A percentile compares a stretch with the other conserved stretches of the same genome.
Evolutionary conservation across 176 grass and related monocot genomes (phyloP).

Genomic region (Otatea glauca): DNA sequence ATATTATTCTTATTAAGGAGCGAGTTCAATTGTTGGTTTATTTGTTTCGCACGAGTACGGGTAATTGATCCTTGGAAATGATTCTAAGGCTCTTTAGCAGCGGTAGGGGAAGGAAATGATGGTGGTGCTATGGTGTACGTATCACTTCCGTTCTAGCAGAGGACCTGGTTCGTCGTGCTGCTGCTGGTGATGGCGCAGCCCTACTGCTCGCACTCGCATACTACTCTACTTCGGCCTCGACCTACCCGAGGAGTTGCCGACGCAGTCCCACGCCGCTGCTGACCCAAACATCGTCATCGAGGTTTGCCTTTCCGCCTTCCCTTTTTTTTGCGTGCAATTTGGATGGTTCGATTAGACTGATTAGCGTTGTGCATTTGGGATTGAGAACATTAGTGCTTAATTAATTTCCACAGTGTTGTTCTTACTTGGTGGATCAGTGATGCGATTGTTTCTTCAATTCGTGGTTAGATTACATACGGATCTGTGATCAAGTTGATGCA

Average conservation of each 20-base stretch:
- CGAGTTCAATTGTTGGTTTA: too few relatives aligned
- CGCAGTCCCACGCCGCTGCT: conserved; percentile 51
- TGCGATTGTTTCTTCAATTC: conserved; percentile 18
- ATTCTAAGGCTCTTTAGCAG: too few relatives aligned
- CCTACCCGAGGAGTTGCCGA: conserved; percentile 57
- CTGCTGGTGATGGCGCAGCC: conserved; percentile 74
- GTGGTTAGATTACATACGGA: conserved; percentile 72
- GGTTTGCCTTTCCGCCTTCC: conserved; percentile 40
- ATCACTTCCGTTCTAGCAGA: conserved; percentile 82
- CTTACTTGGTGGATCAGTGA: conserved; percentile 27
- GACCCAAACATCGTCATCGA: conserved; percentile 51
- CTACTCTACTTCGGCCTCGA: conserved; percentile 75
- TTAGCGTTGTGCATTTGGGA: background rate
- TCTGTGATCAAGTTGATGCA: conserved; percentile 74
- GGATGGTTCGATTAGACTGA: background rate
- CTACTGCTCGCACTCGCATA: conserved; percentile 61
- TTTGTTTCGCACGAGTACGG: too few relatives aligned
- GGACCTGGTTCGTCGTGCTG: conserved; percentile 76
- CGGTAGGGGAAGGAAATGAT: too few relatives aligned
- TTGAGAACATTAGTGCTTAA: background rate
- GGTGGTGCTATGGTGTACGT: too few relatives aligned
- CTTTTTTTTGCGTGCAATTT: background rate
- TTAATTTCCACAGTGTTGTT: background rate
- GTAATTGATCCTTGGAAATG: too few relatives aligned
- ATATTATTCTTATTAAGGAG: too few relatives aligned